phyloP scores from a whole-genome alignment of 73 alveolate genomes.

The Urostyla sp. region DNA sequence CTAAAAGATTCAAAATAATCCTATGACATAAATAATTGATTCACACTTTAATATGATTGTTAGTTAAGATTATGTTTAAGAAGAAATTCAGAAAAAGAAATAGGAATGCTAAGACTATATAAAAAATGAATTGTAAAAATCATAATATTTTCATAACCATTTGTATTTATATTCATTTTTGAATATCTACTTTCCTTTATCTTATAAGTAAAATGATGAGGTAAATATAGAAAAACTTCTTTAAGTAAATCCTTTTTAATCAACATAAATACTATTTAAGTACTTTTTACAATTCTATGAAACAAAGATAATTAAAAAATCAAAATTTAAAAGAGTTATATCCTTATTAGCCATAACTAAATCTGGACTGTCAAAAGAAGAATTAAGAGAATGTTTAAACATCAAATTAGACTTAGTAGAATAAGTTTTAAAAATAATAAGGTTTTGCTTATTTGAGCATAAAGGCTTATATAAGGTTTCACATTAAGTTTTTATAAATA shows the following conservation, averaged over 20 bases:
- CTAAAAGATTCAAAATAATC: not conserved
- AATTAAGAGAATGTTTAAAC: conserved; percentile 28
- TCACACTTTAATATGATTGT: conserved; percentile 27
- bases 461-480: conserved; percentile 5
- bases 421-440: not conserved
- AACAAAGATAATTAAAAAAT: conserved; percentile 30
- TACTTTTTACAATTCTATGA: not conserved
- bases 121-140: not conserved
- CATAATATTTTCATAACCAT: not conserved
- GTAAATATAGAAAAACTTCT: too few species aligned
- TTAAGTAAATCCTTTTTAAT: not conserved
- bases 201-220: too few species aligned
- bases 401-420: not conserved
- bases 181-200: conserved; percentile 2
- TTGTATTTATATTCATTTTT: conserved; percentile 22
- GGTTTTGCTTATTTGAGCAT: conserved; percentile 26
- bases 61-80: not conserved
- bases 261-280: conserved; percentile 8
- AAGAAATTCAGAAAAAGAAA: not conserved
- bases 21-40: not conserved
- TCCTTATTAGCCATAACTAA: conserved; percentile 26
- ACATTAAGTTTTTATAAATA: conserved; percentile 18
- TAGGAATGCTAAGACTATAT: not conserved
- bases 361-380: conserved; percentile 41
- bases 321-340: conserved; percentile 37